These are phyloP conservation scores for Macadamia integrifolia DNA, from an alignment of 164 flowering plant species.

Conservation along the genomic window DNA sequence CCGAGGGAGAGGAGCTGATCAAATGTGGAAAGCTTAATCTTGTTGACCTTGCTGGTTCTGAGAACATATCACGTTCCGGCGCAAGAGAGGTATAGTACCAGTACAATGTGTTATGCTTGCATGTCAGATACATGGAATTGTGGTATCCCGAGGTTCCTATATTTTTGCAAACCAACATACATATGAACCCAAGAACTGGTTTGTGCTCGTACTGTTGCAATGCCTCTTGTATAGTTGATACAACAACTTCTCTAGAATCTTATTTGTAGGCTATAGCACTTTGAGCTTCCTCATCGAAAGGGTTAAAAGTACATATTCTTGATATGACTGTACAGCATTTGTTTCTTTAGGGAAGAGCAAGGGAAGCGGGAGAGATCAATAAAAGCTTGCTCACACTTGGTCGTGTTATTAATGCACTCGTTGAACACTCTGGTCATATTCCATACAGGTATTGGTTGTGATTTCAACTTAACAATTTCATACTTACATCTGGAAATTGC, in stretches of 20 bases:
- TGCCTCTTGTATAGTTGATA: neutral
- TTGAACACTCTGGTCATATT: constrained; percentile 80
- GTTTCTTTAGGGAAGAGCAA: constrained; percentile 63
- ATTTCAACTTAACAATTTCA: constrained; percentile 1
- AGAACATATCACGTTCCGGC: constrained; percentile 84
- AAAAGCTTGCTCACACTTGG: constrained; percentile 88
- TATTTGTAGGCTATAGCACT: no score
- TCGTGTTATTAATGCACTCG: constrained; percentile 79
- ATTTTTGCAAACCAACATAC: no score
- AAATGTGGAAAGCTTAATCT: constrained; percentile 89
- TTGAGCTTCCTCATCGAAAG: no score
- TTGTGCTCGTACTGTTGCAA: no score
- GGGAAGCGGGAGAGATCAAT: constrained; percentile 93
- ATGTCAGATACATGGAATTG: no score
- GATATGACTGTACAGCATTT: neutral
- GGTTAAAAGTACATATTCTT: no score
- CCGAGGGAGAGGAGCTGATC: constrained; percentile 80
- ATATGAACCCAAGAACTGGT: no score
- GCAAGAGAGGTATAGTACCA: constrained; percentile 61
- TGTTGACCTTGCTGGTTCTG: constrained; percentile 91
- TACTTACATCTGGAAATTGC: neutral
- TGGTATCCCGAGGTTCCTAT: no score
- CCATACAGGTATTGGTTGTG: constrained; percentile 60
- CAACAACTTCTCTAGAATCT: neutral
- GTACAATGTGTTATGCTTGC: no score